phyloP scores from a whole-genome alignment of 331 rosid species.

The Pyrus hybrid region DNA sequence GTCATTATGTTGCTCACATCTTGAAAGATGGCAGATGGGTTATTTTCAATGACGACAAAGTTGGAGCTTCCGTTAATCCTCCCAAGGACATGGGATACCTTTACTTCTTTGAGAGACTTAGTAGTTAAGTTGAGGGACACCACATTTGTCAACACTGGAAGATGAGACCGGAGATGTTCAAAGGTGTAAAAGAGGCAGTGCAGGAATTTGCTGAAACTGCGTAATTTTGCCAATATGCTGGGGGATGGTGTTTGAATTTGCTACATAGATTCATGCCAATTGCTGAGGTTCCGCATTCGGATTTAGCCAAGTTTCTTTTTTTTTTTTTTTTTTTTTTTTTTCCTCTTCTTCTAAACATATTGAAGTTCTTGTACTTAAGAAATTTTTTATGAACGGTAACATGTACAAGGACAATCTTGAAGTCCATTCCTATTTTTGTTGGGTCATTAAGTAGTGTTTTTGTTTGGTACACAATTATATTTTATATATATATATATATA shows the following conservation, averaged over 20 bases:
- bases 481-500: too few species aligned
- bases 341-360: background rate
- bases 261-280: background rate
- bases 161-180: background rate
- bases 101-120: slow-evolving; percentile 81
- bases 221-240: background rate
- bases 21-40: slow-evolving; percentile 91
- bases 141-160: background rate
- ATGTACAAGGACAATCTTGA: background rate
- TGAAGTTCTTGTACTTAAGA: background rate
- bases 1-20: slow-evolving; percentile 95
- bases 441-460: background rate
- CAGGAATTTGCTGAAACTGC: background rate
- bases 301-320: background rate
- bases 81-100: slow-evolving; percentile 99
- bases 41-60: slow-evolving; percentile 85
- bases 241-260: background rate
- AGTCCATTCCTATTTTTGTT: too few species aligned
- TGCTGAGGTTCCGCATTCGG: background rate
- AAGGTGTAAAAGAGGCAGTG: background rate
- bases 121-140: slow-evolving; percentile 20
- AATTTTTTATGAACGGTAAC: background rate
- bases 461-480: background rate
- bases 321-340: too few species aligned
- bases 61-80: slow-evolving; percentile 89